These are phyloP conservation scores for Claviceps quebecensis DNA, from an alignment of 2,329 filamentous ascomycete genomes.

Conservation along the genomic window DNA sequence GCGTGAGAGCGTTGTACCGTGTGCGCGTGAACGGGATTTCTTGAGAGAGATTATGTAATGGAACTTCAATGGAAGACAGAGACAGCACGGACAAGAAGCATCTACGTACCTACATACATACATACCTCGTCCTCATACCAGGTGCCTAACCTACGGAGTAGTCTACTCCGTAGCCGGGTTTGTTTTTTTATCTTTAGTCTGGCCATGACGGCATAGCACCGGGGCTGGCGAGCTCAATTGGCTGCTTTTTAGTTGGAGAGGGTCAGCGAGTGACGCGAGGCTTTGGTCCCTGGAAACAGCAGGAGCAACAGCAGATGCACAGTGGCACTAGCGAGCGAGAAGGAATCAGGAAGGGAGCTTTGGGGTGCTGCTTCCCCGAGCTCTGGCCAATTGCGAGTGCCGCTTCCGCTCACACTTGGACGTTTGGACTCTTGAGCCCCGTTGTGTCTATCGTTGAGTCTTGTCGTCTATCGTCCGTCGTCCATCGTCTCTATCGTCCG, in stretches of 20 bases:
- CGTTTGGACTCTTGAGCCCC: neutral
- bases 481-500: neutral
- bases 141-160: no score
- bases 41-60: neutral
- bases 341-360: neutral
- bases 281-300: neutral
- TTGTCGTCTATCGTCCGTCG: neutral
- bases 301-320: neutral
- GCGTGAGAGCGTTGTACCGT: neutral
- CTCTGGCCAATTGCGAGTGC: neutral
- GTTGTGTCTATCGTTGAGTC: neutral
- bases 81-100: neutral
- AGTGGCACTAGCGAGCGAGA: neutral
- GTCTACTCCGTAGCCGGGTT: neutral
- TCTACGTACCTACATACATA: no score
- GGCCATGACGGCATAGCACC: neutral
- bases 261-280: neutral
- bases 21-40: neutral
- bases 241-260: neutral
- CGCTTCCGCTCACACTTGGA: neutral
- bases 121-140: no score
- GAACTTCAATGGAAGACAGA: neutral
- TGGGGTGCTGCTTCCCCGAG: neutral
- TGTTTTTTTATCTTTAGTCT: neutral
- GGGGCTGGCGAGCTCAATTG: neutral